A percentile compares a stretch with the other conserved stretches of the same genome.
phyloP scores from a whole-genome alignment of 345 rosid genomes.

The Orychophragmus violaceus region DNA sequence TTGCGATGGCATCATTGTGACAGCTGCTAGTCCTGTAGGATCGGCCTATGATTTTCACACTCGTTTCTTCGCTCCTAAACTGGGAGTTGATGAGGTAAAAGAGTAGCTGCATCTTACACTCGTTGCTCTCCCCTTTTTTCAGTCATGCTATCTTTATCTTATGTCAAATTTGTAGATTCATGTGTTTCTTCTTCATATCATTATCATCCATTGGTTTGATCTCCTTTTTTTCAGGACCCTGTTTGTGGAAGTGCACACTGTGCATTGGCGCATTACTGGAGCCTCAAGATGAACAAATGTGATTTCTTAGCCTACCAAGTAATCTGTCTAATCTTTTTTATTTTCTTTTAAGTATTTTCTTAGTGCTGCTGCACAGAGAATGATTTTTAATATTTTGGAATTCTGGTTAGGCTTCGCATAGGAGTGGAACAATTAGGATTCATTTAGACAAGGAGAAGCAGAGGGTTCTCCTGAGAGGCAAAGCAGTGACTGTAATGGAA shows the following conservation, averaged over 20 bases:
- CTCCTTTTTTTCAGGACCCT: constrained; percentile 49
- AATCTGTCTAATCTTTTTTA: constrained; percentile 6
- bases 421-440: constrained; percentile 54
- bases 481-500: constrained; percentile 59
- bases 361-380: not conserved
- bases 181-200: not conserved
- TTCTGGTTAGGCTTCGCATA: constrained; percentile 49
- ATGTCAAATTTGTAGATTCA: not conserved
- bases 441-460: constrained; percentile 44
- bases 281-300: constrained; percentile 52
- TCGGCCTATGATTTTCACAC: constrained; percentile 61
- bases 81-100: constrained; percentile 60
- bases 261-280: constrained; percentile 69
- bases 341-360: not conserved
- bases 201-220: not conserved
- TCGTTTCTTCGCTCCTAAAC: constrained; percentile 65
- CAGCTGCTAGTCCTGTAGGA: constrained; percentile 48
- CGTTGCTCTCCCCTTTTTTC: not conserved
- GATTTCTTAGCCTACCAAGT: constrained; percentile 60
- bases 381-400: not conserved
- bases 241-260: constrained; percentile 80
- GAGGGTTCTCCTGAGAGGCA: constrained; percentile 61
- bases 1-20: constrained; percentile 48
- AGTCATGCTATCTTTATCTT: not conserved
- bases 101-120: not conserved